phyloP scores from a whole-genome alignment of 1,284 basidiomycete genomes.

The Ustilago hordei region DNA sequence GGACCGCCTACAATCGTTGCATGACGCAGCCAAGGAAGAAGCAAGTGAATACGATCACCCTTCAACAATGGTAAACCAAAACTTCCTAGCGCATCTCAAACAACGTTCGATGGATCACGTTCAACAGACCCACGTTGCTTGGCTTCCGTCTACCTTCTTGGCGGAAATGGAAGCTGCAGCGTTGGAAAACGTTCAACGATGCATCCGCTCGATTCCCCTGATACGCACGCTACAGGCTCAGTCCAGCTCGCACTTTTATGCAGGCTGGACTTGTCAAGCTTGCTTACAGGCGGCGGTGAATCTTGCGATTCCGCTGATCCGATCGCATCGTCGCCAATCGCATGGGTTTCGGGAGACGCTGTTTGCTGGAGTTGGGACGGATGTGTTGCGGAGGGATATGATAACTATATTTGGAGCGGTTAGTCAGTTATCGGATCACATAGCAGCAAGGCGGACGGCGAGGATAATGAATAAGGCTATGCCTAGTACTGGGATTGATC shows the following conservation, averaged over 20 bases:
- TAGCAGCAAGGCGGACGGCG: conserved; percentile 14
- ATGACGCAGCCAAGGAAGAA: conserved; percentile 11
- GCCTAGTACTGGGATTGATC: conserved; percentile 16
- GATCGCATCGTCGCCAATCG: conserved; percentile 21
- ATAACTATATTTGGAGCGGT: conserved; percentile 34
- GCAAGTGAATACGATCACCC: conserved; percentile 15
- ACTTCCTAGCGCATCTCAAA: conserved; percentile 24
- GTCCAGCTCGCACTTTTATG: conserved; percentile 30
- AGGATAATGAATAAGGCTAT: conserved; percentile 30
- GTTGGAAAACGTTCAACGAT: conserved; percentile 17
- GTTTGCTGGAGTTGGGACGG: conserved; percentile 6
- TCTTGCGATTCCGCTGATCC: conserved; percentile 32
- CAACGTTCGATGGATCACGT: conserved; percentile 27
- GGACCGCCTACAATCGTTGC: conserved; percentile 29
- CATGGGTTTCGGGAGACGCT: not conserved
- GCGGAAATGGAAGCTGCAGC: conserved; percentile 24
- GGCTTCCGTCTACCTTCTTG: conserved; percentile 33
- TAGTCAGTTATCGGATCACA: conserved; percentile 25
- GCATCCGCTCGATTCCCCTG: conserved; percentile 28
- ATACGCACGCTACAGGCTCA: conserved; percentile 29
- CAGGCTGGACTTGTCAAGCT: conserved; percentile 26
- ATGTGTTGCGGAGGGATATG: conserved; percentile 22
- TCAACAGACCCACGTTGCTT: conserved; percentile 24
- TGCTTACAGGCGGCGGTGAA: conserved; percentile 28
- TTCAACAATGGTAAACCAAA: conserved; percentile 4